Percentiles rank a stretch among this genome's conserved stretches.
Evolutionary conservation across 2,329 filamentous ascomycete genomes (phyloP).

Genomic region (Cytospora leucostoma): DNA sequence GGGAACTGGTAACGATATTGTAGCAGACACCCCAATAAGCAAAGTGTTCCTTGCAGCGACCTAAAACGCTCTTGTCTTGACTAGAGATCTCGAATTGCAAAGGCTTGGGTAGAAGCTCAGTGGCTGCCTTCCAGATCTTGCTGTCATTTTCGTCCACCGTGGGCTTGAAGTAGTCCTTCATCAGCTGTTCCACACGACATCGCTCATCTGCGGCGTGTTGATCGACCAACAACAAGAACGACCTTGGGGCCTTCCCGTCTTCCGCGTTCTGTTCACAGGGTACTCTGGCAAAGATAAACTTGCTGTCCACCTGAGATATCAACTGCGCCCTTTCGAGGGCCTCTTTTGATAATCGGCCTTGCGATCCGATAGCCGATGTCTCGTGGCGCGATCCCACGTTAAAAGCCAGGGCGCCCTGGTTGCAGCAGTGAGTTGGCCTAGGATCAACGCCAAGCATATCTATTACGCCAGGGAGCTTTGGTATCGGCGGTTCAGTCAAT

Average conservation of each 20-base stretch:
- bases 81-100: conserved; percentile 65
- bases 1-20: conserved; percentile 34
- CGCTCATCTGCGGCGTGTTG: conserved; percentile 96
- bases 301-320: conserved; percentile 82
- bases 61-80: conserved; percentile 63
- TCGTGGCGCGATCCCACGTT: conserved; percentile 24
- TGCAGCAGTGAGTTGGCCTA: conserved; percentile 22
- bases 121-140: conserved; percentile 31
- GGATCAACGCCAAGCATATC: conserved; percentile 33
- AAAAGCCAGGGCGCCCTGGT: conserved; percentile 14
- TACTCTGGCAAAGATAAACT: conserved; percentile 78
- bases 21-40: conserved; percentile 74
- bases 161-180: conserved; percentile 52
- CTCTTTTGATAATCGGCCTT: conserved; percentile 60
- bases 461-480: conserved; percentile 40
- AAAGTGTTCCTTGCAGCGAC: conserved; percentile 58
- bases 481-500: conserved; percentile 48
- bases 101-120: conserved; percentile 50
- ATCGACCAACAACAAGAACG: conserved; percentile 73
- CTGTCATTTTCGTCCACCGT: conserved; percentile 14
- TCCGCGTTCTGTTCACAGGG: conserved; percentile 30
- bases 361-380: conserved; percentile 32
- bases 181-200: conserved; percentile 73
- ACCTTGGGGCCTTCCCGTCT: background rate
- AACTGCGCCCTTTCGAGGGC: conserved; percentile 63